Percentiles rank a stretch among this genome's conserved stretches.
These are phyloP conservation scores for Dendrobium catenatum DNA, from an alignment of 106 monocot species.

Conservation along the genomic window DNA sequence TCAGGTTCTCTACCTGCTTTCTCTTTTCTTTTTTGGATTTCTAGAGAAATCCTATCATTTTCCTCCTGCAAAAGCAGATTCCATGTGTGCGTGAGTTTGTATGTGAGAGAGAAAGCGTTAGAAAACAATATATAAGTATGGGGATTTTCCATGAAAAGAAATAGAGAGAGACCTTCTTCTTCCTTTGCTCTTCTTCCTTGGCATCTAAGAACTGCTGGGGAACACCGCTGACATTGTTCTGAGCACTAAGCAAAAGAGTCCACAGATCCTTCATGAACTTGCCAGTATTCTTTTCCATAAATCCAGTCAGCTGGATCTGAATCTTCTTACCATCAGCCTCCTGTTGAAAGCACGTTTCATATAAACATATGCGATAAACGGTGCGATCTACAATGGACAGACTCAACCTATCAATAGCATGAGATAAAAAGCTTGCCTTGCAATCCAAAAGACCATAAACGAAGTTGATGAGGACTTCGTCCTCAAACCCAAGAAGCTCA, in stretches of 20 bases:
- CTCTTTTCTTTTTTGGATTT: conserved; percentile 80
- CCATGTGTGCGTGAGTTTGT: neutral
- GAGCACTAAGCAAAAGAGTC: conserved; percentile 79
- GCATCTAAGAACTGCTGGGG: conserved; percentile 97
- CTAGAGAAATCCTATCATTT: conserved; percentile 60
- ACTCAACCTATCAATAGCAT: neutral
- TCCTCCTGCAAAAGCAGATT: conserved; percentile 40
- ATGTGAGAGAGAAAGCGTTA: neutral
- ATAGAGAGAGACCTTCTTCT: conserved; percentile 55
- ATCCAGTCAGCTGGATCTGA: conserved; percentile 92
- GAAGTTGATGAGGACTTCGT: conserved; percentile 97
- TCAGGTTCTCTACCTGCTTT: conserved; percentile 45
- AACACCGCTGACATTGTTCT: conserved; percentile 86
- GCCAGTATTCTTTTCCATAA: conserved; percentile 92
- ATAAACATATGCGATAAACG: neutral
- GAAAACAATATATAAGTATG: neutral
- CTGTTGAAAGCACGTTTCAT: conserved; percentile 18
- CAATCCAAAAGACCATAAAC: conserved; percentile 80
- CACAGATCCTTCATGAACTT: conserved; percentile 99
- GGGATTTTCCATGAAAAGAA: neutral
- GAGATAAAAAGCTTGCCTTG: conserved; percentile 32
- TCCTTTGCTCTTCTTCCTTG: conserved; percentile 72
- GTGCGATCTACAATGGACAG: neutral
- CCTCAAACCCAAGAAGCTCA: conserved; percentile 91
- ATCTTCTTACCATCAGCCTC: conserved; percentile 84